Evolutionary conservation across 345 rosid species (phyloP), one percentile per base, ranked within the genome.

Genomic region (Reutealis trisperma): DNA sequence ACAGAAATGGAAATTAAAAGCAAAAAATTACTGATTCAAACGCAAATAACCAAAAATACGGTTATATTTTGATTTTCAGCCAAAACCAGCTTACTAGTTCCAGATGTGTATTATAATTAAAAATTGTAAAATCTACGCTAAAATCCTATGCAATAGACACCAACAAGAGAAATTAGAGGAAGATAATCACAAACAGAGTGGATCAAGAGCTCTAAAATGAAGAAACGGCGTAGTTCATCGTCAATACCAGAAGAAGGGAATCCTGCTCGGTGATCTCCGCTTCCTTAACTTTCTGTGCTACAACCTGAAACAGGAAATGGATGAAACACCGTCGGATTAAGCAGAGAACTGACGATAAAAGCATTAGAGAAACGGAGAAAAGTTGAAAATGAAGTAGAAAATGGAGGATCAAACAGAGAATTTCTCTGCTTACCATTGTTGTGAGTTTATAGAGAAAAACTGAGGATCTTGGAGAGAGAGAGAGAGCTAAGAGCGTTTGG

Each of bases 221-320:
- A 37, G 8, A 32, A 71, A 72, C 45, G 9, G 37, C 15, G 51
- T 25, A 51, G 61, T 69, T 45, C 15, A 57, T 11, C 27, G 59
- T 70, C 81, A 15, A 30, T 87, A 96, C 98, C 92, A 96, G 89
- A 72, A 94, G 99, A 76, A 96, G 97, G n/a, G 97, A 96, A 83
- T 94, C 95, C 87, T 94, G 98, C 78, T 94, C 97, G 6, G 97
- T 94, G 86, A 96, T 94, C 88, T 92, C 95, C 12, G 98, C 86
- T 87, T 96, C 97, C 69, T 91, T 96, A 74, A 92, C 83, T 77
- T 91, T 92, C 87, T 91, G 99, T 25, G 87, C 91, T 49, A 88
- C 85, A 64, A 91, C 98, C 97, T 96, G 88, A 83, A 55, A 25
- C 44, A 76, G 25, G 27, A 42, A 66, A 30, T 37, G 10, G 7